These are phyloP conservation scores for Striga asiatica DNA, from an alignment of 257 asterid genomes.

Conservation along the genomic window DNA sequence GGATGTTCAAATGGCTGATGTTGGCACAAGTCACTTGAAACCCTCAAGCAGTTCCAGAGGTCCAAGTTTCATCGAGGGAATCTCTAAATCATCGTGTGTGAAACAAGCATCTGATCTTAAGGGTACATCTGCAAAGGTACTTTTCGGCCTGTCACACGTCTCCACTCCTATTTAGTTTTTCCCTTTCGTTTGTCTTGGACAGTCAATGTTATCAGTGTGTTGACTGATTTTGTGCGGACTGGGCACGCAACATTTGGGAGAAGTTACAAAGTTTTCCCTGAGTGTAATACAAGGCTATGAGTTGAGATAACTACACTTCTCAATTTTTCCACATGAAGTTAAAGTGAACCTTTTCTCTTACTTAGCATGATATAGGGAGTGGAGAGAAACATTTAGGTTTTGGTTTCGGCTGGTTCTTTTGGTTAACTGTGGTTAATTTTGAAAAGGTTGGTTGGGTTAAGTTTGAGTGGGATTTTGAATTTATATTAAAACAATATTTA, in stretches of 20 bases:
- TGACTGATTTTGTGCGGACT: background rate
- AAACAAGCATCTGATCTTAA: slow-evolving; percentile 84
- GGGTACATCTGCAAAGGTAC: slow-evolving; percentile 75
- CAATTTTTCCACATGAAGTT: background rate
- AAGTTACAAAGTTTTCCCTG: background rate
- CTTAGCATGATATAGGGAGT: slow-evolving; percentile 4
- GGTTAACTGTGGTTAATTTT: too few relatives aligned
- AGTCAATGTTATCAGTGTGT: too few relatives aligned
- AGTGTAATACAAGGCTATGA: background rate
- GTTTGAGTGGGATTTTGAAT: too few relatives aligned
- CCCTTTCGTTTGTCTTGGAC: background rate
- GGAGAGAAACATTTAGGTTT: background rate
- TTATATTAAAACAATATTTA: too few relatives aligned
- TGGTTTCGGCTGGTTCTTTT: too few relatives aligned
- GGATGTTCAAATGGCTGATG: slow-evolving; percentile 83
- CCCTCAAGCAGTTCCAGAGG: slow-evolving; percentile 50
- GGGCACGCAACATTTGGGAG: background rate
- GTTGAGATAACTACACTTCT: background rate
- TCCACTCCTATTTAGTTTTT: background rate
- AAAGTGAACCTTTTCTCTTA: background rate
- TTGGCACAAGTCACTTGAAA: slow-evolving; percentile 35
- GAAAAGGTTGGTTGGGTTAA: too few relatives aligned
- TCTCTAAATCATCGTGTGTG: slow-evolving; percentile 81
- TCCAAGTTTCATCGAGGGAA: slow-evolving; percentile 81
- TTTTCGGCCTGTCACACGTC: background rate